These are phyloP conservation scores for Salix koriyanagi DNA, from an alignment of 345 rosid species.

Conservation along the genomic window DNA sequence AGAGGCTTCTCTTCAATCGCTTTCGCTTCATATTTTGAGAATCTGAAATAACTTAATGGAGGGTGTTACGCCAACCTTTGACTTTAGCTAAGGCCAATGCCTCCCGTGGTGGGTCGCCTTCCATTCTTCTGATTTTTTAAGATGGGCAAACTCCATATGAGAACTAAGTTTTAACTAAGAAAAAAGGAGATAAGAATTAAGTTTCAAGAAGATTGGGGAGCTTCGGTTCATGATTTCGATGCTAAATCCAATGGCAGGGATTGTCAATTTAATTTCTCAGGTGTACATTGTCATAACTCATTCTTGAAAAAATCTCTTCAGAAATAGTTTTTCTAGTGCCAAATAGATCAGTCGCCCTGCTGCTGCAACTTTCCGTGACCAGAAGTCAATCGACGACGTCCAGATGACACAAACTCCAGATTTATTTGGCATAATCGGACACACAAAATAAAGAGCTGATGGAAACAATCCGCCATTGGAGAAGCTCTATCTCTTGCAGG, in stretches of 20 bases:
- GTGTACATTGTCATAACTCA: not conserved
- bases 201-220: too few species aligned
- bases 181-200: too few species aligned
- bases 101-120: not conserved
- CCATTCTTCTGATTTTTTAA: not conserved
- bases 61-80: not conserved
- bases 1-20: not conserved
- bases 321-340: not conserved
- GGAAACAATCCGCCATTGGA: not conserved
- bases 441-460: not conserved
- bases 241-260: not conserved
- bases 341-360: not conserved
- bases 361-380: not conserved
- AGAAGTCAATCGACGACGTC: not conserved
- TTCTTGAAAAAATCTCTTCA: not conserved
- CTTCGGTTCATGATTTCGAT: too few species aligned
- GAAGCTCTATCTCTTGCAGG: not conserved
- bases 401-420: not conserved
- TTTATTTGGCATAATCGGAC: not conserved
- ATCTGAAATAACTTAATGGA: not conserved
- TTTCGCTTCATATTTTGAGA: not conserved
- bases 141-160: not conserved
- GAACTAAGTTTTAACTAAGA: too few species aligned
- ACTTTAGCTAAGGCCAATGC: not conserved
- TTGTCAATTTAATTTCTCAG: not conserved